A percentile compares a stretch with the other conserved stretches of the same genome.
These are phyloP conservation scores for Kluyveromyces aestuarii DNA, from an alignment of 805 yeast genomes.

Conservation along the genomic window DNA sequence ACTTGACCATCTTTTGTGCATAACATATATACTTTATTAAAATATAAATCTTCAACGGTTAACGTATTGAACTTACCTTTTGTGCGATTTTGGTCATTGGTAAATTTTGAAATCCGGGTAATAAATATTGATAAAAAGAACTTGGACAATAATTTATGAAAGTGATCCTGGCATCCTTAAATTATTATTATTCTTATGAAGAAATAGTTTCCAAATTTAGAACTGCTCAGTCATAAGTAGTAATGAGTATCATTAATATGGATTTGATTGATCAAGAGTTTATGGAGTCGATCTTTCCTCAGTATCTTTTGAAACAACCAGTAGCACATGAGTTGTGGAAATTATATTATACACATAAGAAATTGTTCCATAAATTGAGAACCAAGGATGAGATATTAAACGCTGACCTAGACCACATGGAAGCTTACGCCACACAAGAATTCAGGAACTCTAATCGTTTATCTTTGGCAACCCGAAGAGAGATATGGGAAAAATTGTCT, in stretches of 20 bases:
- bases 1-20: neutral
- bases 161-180: neutral
- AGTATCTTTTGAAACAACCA: constrained; percentile 26
- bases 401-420: neutral
- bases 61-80: neutral
- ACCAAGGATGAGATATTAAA: constrained; percentile 5
- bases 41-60: constrained; percentile 20
- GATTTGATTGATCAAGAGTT: constrained; percentile 21
- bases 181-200: neutral
- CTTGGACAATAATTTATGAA: neutral
- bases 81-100: neutral
- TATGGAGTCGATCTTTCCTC: constrained; percentile 21
- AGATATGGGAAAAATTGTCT: constrained; percentile 26
- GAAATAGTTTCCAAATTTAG: neutral
- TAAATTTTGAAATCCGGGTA: neutral
- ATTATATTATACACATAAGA: constrained; percentile 18
- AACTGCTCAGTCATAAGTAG: neutral
- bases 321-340: constrained; percentile 22
- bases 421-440: constrained; percentile 1
- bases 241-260: constrained; percentile 7
- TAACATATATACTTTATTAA: neutral
- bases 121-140: too few relatives aligned
- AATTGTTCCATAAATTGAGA: constrained; percentile 18
- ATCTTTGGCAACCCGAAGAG: constrained; percentile 17
- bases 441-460: constrained; percentile 6